A percentile compares a stretch with the other conserved stretches of the same genome.
Conservation (phyloP, 1,139 yeast genomes). For the Neolecta irregularis region DNA sequence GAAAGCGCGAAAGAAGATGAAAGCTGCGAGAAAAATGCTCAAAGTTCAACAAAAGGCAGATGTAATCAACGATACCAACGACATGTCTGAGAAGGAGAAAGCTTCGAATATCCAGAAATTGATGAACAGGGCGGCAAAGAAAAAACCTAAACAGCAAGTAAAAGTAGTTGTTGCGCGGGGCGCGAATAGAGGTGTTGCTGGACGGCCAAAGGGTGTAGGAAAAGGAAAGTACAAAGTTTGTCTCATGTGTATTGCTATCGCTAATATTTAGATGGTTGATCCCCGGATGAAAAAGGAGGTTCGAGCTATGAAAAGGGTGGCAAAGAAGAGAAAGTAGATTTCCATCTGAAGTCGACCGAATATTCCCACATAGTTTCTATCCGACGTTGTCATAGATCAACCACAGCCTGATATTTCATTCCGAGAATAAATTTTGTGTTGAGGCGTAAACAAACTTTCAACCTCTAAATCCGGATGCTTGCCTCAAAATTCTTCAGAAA, state of each 20-base stretch:
- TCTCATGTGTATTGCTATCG: background rate
- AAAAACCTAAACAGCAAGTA: constrained; percentile 63
- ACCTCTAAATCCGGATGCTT: too few species aligned
- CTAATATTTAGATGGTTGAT: constrained; percentile 59
- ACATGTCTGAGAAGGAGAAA: constrained; percentile 80
- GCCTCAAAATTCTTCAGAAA: too few species aligned
- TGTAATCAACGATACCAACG: constrained; percentile 71
- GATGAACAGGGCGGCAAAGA: constrained; percentile 59
- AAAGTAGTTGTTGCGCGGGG: constrained; percentile 88
- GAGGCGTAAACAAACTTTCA: constrained; percentile 1
- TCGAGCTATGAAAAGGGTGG: constrained; percentile 78
- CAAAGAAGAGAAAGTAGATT: constrained; percentile 49
- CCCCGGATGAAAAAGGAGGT: constrained; percentile 95
- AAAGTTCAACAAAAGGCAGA: constrained; percentile 90
- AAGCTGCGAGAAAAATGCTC: constrained; percentile 78
- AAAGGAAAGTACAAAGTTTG: constrained; percentile 70
- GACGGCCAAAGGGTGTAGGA: constrained; percentile 94
- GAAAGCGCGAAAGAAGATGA: constrained; percentile 88
- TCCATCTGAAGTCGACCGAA: background rate
- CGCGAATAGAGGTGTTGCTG: constrained; percentile 66
- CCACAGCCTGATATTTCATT: background rate
- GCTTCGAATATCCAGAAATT: constrained; percentile 81
- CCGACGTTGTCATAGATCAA: too few species aligned
- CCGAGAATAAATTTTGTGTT: background rate
- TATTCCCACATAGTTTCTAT: background rate